Conservation (phyloP, 352 stramenopile genomes). For the Bremia lactucae region DNA sequence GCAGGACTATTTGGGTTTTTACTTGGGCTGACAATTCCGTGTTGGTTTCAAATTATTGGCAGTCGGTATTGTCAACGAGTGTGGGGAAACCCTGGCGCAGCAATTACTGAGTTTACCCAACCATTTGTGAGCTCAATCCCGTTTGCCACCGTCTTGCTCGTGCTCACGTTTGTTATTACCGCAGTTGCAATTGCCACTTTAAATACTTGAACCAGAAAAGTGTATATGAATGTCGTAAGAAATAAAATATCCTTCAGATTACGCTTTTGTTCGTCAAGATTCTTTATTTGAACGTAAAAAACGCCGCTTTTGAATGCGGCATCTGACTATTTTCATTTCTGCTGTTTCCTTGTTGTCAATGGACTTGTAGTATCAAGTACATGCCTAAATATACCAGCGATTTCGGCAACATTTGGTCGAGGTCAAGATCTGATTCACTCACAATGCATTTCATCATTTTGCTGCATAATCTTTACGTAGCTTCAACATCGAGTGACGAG, state of each 20-base stretch:
- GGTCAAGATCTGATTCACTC: too few relatives aligned
- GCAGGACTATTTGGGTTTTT: constrained; percentile 73
- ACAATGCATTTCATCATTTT: too few relatives aligned
- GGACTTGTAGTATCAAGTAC: too few relatives aligned
- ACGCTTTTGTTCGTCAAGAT: too few relatives aligned
- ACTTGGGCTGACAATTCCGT: constrained; percentile 66
- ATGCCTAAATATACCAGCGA: background rate
- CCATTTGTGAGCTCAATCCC: constrained; percentile 50
- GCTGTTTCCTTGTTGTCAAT: too few relatives aligned
- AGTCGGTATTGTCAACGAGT: constrained; percentile 68
- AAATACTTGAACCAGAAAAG: constrained; percentile 20
- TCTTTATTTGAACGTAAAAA: too few relatives aligned
- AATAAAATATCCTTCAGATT: too few relatives aligned
- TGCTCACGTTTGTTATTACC: constrained; percentile 59
- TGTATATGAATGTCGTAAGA: too few relatives aligned
- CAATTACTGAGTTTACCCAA: constrained; percentile 63
- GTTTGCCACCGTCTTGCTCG: constrained; percentile 50
- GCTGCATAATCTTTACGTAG: constrained; percentile 52
- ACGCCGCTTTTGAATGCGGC: too few relatives aligned
- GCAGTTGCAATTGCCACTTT: constrained; percentile 56
- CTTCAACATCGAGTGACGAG: constrained; percentile 52
- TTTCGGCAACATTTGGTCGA: constrained; percentile 25
- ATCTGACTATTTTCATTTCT: too few relatives aligned
- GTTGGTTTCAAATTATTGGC: constrained; percentile 77
- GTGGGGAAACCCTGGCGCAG: constrained; percentile 53